Evolutionary conservation across 2,329 filamentous ascomycete species (phyloP), one percentile per base, ranked within the genome.

Genomic region (Pestalotiopsis sp.): DNA sequence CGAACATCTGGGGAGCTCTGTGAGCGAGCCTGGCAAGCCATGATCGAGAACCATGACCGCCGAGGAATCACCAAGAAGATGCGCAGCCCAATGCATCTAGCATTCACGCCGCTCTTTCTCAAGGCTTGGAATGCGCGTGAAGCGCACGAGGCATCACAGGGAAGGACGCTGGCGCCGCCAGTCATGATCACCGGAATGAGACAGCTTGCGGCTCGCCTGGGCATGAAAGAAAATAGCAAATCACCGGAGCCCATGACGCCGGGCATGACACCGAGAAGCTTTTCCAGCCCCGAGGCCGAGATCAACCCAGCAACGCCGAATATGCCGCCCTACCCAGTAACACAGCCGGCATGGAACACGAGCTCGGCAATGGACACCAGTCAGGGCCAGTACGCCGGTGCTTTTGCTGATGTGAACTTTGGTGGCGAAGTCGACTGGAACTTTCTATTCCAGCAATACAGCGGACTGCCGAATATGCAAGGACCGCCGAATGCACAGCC

Each of bases 101-200:
- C 86, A 0, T 89, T 92, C 70, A 85, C 86, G 1, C 81, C 82
- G 23, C 82, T 87, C 20, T 87, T 92, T 56, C 78, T 91, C 68
- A 90, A 89, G 73, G 89, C 89, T 0, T 92, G 90, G 90, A 85
- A 87, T 58, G 86, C 86, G 2, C 84, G 86, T 67, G 85, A 86
- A 72, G 80, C 83, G 2, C 84, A 85, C 13, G 82, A 85, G 71
- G 71, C 79, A 4, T 80, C 81, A 65, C 77, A 80, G 6, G 87
- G 87, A 0, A 82, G 81, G 38, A 76, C 80, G 1, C 69, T 84
- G 2, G 73, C 78, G 17, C 79, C 80, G 13, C 87, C 87, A 2
- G 78, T 76, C 59, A 84, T 88, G 70, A 84, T 89, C 67, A 78
- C 76, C 2, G 71, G 82, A 58, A 79, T 89, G 72, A 79, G 82